phyloP scores from a whole-genome alignment of 768 basidiomycete species.

The Lentinula aciculospora region DNA sequence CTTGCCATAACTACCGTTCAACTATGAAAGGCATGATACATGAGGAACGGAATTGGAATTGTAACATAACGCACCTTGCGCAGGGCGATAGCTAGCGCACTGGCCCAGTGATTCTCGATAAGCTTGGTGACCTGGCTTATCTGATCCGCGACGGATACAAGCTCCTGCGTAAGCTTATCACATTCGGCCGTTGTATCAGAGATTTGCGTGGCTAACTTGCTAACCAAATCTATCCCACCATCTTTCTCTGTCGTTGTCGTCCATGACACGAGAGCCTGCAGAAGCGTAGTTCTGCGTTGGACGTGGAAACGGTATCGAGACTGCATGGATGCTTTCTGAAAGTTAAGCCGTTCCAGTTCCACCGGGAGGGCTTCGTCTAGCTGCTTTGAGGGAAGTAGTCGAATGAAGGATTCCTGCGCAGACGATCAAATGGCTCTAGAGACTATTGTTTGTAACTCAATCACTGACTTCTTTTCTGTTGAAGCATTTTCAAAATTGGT shows the following conservation, averaged over 20 bases:
- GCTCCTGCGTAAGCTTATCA: constrained; percentile 51
- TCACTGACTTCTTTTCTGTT: too few species aligned
- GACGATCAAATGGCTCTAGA: constrained; percentile 67
- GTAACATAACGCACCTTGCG: constrained; percentile 44
- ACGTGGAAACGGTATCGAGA: constrained; percentile 64
- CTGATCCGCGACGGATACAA: constrained; percentile 58
- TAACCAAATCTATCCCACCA: constrained; percentile 32
- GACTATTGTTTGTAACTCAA: constrained; percentile 68
- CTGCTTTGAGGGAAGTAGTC: constrained; percentile 57
- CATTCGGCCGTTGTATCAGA: constrained; percentile 52
- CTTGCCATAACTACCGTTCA: constrained; percentile 69
- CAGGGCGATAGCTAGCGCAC: constrained; percentile 72
- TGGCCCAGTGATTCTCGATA: constrained; percentile 63
- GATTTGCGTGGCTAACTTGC: constrained; percentile 49
- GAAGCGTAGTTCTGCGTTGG: constrained; percentile 60
- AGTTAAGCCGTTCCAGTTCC: constrained; percentile 54
- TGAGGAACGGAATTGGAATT: constrained; percentile 1
- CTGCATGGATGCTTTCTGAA: constrained; percentile 48
- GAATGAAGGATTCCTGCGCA: constrained; percentile 64
- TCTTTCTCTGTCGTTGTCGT: constrained; percentile 25
- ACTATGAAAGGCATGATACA: constrained; percentile 20
- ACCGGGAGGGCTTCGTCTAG: constrained; percentile 53
- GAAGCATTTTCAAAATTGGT: too few species aligned
- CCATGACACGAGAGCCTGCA: constrained; percentile 62
- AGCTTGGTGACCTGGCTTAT: constrained; percentile 55